Percentiles rank a stretch among this genome's conserved stretches.
phyloP scores from a whole-genome alignment of 306 rosid species.

The Castanea mollissima region DNA sequence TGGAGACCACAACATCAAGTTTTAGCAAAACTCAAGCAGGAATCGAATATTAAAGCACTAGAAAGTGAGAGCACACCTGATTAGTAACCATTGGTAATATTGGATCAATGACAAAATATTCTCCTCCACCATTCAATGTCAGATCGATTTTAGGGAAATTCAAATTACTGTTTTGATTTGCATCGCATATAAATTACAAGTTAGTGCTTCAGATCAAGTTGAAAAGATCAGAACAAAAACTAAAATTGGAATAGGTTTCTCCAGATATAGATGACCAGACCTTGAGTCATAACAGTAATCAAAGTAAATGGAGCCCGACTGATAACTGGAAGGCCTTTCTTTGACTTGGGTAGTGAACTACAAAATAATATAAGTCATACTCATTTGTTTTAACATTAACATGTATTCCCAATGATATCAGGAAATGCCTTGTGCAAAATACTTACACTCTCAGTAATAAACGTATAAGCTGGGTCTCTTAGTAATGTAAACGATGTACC shows the following conservation, averaged over 20 bases:
- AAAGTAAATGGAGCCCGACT: slow-evolving; percentile 22
- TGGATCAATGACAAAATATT: slow-evolving; percentile 37
- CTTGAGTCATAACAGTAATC: slow-evolving; percentile 67
- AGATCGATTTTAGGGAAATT: slow-evolving; percentile 43
- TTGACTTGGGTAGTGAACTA: slow-evolving; percentile 53
- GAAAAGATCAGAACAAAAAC: background rate
- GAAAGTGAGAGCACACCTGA: slow-evolving; percentile 24
- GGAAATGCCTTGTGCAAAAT: background rate
- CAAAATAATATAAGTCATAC: slow-evolving; percentile 19
- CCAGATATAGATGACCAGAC: slow-evolving; percentile 31
- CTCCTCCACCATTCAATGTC: slow-evolving; percentile 74
- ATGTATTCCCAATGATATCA: background rate
- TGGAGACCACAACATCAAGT: slow-evolving; percentile 34
- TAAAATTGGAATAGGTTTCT: background rate
- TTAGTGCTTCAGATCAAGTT: slow-evolving; percentile 16
- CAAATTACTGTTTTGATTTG: slow-evolving; percentile 22
- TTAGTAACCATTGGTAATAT: background rate
- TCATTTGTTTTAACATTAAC: background rate
- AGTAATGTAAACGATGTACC: slow-evolving; percentile 78
- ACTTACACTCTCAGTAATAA: slow-evolving; percentile 60
- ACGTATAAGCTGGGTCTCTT: slow-evolving; percentile 67
- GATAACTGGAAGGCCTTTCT: slow-evolving; percentile 1
- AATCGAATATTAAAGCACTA: background rate
- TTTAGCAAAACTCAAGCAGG: background rate
- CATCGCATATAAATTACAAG: slow-evolving; percentile 34